phyloP scores from a whole-genome alignment of 768 basidiomycete genomes.

The Mycena alexandri region DNA sequence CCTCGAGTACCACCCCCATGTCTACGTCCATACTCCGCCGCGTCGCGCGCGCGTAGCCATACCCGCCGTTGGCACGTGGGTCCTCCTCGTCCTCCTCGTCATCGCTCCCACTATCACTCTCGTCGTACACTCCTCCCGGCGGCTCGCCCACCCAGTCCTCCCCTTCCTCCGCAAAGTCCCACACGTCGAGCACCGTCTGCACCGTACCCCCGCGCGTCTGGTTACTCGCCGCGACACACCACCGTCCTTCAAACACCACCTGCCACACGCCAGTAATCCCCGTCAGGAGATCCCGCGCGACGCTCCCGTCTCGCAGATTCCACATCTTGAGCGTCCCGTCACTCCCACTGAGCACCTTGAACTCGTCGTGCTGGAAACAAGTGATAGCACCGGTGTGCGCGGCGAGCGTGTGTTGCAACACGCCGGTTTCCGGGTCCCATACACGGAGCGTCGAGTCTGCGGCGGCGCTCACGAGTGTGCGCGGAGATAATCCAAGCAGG shows the following conservation, averaged over 20 bases:
- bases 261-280: slow-evolving; percentile 98
- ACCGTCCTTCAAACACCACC: slow-evolving; percentile 93
- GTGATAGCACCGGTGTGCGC: slow-evolving; percentile 99
- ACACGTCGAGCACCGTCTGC: slow-evolving; percentile 86
- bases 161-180: slow-evolving; percentile 85
- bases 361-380: slow-evolving; percentile 98
- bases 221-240: slow-evolving; percentile 95
- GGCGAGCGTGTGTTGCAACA: slow-evolving; percentile 83
- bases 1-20: slow-evolving; percentile 28
- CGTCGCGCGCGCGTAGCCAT: slow-evolving; percentile 33
- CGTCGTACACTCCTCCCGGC: slow-evolving; percentile 80
- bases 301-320: slow-evolving; percentile 90
- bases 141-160: slow-evolving; percentile 90
- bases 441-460: slow-evolving; percentile 95
- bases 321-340: slow-evolving; percentile 99
- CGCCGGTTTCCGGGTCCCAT: slow-evolving; percentile 92
- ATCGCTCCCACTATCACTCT: slow-evolving; percentile 68
- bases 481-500: slow-evolving; percentile 89
- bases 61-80: slow-evolving; percentile 23
- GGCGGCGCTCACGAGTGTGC: slow-evolving; percentile 93
- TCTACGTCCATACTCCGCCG: slow-evolving; percentile 28
- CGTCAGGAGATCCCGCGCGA: slow-evolving; percentile 89
- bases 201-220: slow-evolving; percentile 61
- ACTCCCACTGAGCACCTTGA: slow-evolving; percentile 94
- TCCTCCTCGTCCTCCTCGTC: slow-evolving; percentile 64